These are phyloP conservation scores for Kodamaea restingae DNA, from an alignment of 805 yeast species.

Conservation along the genomic window DNA sequence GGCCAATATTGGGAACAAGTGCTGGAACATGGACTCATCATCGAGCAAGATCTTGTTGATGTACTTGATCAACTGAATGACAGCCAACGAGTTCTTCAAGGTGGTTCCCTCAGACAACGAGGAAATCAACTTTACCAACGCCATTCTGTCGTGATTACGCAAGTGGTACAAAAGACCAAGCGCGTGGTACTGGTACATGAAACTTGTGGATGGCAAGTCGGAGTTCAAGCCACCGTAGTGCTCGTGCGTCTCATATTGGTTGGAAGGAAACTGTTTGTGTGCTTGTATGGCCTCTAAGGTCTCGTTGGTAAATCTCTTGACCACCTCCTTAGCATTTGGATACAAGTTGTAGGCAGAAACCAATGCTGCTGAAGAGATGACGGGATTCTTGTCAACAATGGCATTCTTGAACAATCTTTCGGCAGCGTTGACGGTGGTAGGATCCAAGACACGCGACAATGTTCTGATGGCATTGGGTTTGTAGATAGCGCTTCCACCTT, in stretches of 20 bases:
- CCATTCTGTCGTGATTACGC: constrained; percentile 90
- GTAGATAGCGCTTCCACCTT: constrained; percentile 77
- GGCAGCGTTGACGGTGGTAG: constrained; percentile 84
- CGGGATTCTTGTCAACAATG: constrained; percentile 85
- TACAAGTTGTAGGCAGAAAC: constrained; percentile 85
- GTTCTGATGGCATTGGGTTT: constrained; percentile 96
- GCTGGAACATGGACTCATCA: constrained; percentile 59
- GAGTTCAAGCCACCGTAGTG: constrained; percentile 51
- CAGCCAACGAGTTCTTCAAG: constrained; percentile 77
- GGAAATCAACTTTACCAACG: constrained; percentile 83
- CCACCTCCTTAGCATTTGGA: constrained; percentile 87
- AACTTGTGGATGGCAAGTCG: constrained; percentile 62
- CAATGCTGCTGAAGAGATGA: constrained; percentile 89
- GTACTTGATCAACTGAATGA: constrained; percentile 79
- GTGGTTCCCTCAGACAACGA: constrained; percentile 59
- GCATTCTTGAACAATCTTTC: constrained; percentile 91
- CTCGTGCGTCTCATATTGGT: constrained; percentile 51
- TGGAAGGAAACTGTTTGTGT: constrained; percentile 48
- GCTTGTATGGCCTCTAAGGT: constrained; percentile 84
- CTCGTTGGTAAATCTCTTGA: constrained; percentile 91
- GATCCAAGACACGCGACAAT: constrained; percentile 83
- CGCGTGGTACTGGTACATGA: constrained; percentile 93
- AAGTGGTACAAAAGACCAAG: constrained; percentile 84
- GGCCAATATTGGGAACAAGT: constrained; percentile 61
- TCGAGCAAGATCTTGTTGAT: constrained; percentile 68